Conservation (phyloP, 1,284 basidiomycete species). For the Trichosporon sp. region DNA sequence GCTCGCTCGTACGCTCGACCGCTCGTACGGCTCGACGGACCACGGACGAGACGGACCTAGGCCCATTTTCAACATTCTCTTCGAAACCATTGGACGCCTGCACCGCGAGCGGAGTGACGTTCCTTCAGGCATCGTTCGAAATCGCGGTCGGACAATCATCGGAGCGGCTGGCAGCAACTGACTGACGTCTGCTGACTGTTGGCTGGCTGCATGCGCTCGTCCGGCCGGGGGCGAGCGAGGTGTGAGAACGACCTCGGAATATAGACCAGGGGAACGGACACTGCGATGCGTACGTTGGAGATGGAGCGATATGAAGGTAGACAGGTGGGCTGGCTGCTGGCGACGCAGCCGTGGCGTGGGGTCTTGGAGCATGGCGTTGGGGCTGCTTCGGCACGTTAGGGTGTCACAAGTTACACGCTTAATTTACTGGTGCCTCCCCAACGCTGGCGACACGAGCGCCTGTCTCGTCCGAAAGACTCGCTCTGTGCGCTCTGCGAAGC, state of each 20-base stretch:
- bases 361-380: not conserved
- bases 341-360: not conserved
- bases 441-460: not conserved
- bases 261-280: not conserved
- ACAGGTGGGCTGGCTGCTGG: not conserved
- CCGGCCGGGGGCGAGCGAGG: too few species aligned
- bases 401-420: not conserved
- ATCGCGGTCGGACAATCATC: not conserved
- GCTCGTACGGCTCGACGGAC: too few species aligned
- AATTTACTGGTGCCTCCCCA: not conserved
- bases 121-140: not conserved
- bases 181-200: not conserved
- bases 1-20: too few species aligned
- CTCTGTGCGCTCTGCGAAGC: too few species aligned
- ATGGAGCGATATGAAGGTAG: not conserved
- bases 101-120: not conserved
- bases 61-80: not conserved
- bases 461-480: not conserved
- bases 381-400: not conserved
- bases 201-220: not conserved
- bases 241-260: not conserved
- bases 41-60: not conserved
- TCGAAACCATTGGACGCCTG: not conserved
- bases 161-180: not conserved
- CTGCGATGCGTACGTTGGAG: not conserved